Base-by-base conservation (phyloP, 306 rosid genomes). In the Quercus cerris region DNA sequence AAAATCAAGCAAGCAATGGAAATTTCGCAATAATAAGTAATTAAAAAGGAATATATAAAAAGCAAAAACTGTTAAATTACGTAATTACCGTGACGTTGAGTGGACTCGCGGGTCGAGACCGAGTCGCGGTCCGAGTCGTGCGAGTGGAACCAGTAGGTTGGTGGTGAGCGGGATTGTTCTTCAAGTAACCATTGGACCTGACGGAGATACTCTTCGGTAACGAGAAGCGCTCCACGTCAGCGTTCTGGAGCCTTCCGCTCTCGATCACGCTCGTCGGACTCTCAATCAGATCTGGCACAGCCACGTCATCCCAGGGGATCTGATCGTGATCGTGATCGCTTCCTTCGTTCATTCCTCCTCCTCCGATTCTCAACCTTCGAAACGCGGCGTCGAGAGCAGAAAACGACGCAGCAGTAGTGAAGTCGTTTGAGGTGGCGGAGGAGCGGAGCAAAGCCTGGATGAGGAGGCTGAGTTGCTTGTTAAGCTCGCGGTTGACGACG, bases 141-240 rank as follows among this genome's bases (percentile, higher is more conserved):
- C 54, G 54, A 49, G 54, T 49, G 4, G 54, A 13, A 49, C 15
- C 54, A 12, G 54, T 4, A 1, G 54, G 54, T 13, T 41, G 46
- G 41, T 46, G 52, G 10, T 81, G 85, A 77, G 89, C 3, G 77
- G 77, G 85, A 70, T 75, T 41, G 46, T 41, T 74, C 89, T 91
- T 89, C 90, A 88, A 77, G 88, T 94, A 92, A 51, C 96, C 97
- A 80, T 82, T 88, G 19, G 97, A 94, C 69, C 97, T 90, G 68
- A 94, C 97, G 15, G 99, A 94, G 20, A 94, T 93, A 81, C 99
- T 94, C 86, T 94, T 94, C 2, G 99, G 99, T 78, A 94, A 89
- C 52, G 92, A 77, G 81, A 82, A 87, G 70, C 97, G 84, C 82
- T 88, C 91, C 72, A 69, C 86, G 51, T 91, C 90, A 52, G 76